Evolutionary conservation across 176 grass and related monocot species (phyloP).

Genomic region (Stipa capillata): DNA sequence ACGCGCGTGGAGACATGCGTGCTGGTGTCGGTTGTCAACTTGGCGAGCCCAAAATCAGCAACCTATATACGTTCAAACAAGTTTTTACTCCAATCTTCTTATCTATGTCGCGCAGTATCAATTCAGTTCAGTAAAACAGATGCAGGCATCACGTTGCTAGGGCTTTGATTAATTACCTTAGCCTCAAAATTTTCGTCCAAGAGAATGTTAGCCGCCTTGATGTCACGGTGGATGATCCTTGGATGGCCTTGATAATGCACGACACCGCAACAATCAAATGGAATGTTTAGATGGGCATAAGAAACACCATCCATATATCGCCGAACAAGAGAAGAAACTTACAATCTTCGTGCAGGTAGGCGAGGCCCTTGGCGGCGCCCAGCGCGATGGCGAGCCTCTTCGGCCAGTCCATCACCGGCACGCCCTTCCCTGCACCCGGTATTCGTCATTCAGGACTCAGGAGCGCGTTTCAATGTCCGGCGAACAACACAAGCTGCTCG

Average conservation of each 20-base stretch:
- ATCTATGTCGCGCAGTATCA: not conserved
- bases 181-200: slow-evolving; percentile 90
- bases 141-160: not conserved
- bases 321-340: not conserved
- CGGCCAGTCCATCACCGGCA: slow-evolving; percentile 65
- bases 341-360: slow-evolving; percentile 99
- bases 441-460: not conserved
- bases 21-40: slow-evolving; percentile 76
- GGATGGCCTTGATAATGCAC: slow-evolving; percentile 51
- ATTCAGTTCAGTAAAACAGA: not conserved
- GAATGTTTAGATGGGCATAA: not conserved
- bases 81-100: not conserved
- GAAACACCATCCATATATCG: not conserved
- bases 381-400: slow-evolving; percentile 78
- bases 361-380: slow-evolving; percentile 86
- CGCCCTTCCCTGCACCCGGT: slow-evolving; percentile 41
- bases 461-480: not conserved
- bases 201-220: slow-evolving; percentile 92
- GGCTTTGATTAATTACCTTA: slow-evolving; percentile 30
- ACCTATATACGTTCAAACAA: slow-evolving; percentile 32
- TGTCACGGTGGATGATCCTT: slow-evolving; percentile 94
- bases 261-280: not conserved
- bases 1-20: slow-evolving; percentile 95
- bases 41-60: slow-evolving; percentile 90
- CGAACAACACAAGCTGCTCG: no score